phyloP scores from a whole-genome alignment of 2,329 filamentous ascomycete genomes.

The Aspergillus texensis region DNA sequence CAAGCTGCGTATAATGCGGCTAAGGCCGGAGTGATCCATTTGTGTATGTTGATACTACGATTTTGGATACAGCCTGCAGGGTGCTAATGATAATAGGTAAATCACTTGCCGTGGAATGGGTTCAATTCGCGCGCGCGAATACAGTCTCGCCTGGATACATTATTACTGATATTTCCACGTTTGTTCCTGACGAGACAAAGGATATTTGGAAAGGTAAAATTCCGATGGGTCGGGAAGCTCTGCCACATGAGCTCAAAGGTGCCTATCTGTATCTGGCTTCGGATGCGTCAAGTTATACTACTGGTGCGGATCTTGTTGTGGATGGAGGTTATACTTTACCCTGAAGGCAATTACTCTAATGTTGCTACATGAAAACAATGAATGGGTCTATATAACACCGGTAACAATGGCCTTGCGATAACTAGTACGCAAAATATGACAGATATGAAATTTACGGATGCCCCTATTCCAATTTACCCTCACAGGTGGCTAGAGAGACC shows the following conservation, averaged over 20 bases:
- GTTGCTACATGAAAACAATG: too few relatives aligned
- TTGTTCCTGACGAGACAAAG: constrained; percentile 7
- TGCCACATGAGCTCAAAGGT: constrained; percentile 72
- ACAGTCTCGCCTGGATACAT: constrained; percentile 54
- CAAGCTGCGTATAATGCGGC: constrained; percentile 57
- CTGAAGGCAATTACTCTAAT: neutral
- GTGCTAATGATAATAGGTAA: constrained; percentile 37
- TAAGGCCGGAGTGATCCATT: constrained; percentile 57
- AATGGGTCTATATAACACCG: too few relatives aligned
- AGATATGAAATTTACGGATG: too few relatives aligned
- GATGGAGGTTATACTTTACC: constrained; percentile 64
- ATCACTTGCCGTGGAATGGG: constrained; percentile 56
- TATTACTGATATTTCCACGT: constrained; percentile 47
- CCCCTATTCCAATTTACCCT: too few relatives aligned
- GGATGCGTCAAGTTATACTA: constrained; percentile 77
- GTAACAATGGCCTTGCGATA: too few relatives aligned
- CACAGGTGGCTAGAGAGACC: too few relatives aligned
- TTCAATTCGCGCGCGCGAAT: constrained; percentile 57
- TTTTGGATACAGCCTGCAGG: rapidly evolving
- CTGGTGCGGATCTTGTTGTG: constrained; percentile 68
- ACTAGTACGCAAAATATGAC: too few relatives aligned
- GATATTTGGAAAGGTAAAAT: constrained; percentile 8
- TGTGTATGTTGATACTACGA: constrained; percentile 23
- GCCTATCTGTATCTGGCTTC: constrained; percentile 75
- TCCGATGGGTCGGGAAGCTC: constrained; percentile 53